Evolutionary conservation across 2,329 filamentous ascomycete species (phyloP).

Genomic region (Diaporthe velutina): DNA sequence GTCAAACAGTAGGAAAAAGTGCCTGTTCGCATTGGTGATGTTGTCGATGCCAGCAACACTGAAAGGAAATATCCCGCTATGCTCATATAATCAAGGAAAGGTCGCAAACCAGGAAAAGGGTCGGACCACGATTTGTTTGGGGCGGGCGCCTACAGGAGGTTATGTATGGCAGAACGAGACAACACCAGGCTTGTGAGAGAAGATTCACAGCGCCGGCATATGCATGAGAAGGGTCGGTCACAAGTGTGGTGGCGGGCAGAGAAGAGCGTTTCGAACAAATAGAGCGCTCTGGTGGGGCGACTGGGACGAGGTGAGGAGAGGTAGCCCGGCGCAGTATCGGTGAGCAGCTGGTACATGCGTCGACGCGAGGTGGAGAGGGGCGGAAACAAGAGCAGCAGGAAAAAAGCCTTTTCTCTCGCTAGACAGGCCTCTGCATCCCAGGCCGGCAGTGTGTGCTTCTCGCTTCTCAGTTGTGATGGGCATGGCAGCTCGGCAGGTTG

Average conservation of each 20-base stretch:
- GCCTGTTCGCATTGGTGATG: constrained; percentile 34
- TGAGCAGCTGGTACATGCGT: constrained; percentile 24
- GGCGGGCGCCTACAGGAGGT: constrained; percentile 61
- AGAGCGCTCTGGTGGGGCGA: constrained; percentile 34
- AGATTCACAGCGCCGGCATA: constrained; percentile 38
- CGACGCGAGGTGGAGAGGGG: constrained; percentile 18
- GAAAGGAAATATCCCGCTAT: constrained; percentile 50
- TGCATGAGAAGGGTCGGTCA: constrained; percentile 40
- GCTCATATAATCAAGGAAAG: constrained; percentile 50
- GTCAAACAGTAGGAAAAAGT: constrained; percentile 40
- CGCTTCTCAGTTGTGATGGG: constrained; percentile 26
- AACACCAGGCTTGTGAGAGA: constrained; percentile 32
- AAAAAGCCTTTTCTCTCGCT: constrained; percentile 12
- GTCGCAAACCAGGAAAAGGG: constrained; percentile 57
- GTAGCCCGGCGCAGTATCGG: constrained; percentile 33
- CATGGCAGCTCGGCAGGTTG: constrained; percentile 20
- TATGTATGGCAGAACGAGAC: constrained; percentile 57
- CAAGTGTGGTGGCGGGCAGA: constrained; percentile 40
- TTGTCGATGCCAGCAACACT: constrained; percentile 41
- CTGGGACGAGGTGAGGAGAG: constrained; percentile 31
- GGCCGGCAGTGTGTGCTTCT: constrained; percentile 35
- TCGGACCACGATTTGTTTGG: constrained; percentile 46
- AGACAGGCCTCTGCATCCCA: constrained; percentile 32
- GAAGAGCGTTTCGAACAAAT: constrained; percentile 36
- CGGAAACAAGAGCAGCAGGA: constrained; percentile 6